These are phyloP conservation scores for Hypomyces rosellus DNA, from an alignment of 2,329 filamentous ascomycete genomes.

Conservation along the genomic window DNA sequence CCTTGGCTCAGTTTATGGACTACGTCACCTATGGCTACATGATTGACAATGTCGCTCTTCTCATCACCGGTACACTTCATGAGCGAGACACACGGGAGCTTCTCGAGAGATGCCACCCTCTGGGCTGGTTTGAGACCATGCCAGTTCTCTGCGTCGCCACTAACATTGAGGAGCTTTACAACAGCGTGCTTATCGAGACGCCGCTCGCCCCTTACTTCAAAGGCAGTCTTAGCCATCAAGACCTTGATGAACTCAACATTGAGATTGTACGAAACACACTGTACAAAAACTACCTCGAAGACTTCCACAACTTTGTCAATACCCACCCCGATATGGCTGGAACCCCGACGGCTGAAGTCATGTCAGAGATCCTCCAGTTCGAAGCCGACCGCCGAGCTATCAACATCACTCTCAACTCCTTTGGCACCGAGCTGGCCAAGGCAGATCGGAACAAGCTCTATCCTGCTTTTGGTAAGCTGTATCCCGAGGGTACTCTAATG, in stretches of 20 bases:
- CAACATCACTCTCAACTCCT: slow-evolving; percentile 98
- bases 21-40: slow-evolving; percentile 99
- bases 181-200: slow-evolving; percentile 94
- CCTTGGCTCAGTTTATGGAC: slow-evolving; percentile 91
- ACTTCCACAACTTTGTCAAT: slow-evolving; percentile 94
- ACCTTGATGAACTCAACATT: slow-evolving; percentile 97
- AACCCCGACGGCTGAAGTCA: slow-evolving; percentile 86
- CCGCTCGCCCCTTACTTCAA: slow-evolving; percentile 97
- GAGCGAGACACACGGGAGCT: slow-evolving; percentile 95
- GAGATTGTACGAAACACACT: slow-evolving; percentile 98
- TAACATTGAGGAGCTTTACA: slow-evolving; percentile 98
- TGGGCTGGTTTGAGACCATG: slow-evolving; percentile 99
- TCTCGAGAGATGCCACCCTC: slow-evolving; percentile 88
- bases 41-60: slow-evolving; percentile 97
- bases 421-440: slow-evolving; percentile 93
- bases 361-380: slow-evolving; percentile 93
- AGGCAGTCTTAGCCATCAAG: slow-evolving; percentile 88
- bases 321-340: slow-evolving; percentile 78
- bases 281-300: slow-evolving; percentile 99
- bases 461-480: slow-evolving; percentile 82
- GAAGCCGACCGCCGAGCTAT: slow-evolving; percentile 95
- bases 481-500: slow-evolving; percentile 93
- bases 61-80: slow-evolving; percentile 96
- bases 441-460: slow-evolving; percentile 93
- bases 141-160: slow-evolving; percentile 95